These are phyloP conservation scores for Deuterostichococcus epilithicus DNA, from an alignment of 139 green algal genomes.

Conservation along the genomic window DNA sequence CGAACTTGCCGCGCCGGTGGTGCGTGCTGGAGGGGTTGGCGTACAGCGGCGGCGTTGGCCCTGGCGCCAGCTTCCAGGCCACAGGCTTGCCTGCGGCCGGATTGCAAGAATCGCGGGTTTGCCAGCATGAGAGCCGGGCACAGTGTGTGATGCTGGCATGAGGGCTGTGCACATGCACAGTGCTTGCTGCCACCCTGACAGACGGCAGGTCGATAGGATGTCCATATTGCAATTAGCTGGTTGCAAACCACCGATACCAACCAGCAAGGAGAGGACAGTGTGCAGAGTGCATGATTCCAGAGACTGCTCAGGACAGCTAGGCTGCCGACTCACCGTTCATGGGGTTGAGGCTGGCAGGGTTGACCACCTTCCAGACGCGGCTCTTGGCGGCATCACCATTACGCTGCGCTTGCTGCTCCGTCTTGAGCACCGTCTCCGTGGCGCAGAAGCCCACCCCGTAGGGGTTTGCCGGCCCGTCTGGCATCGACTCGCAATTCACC, in stretches of 20 bases:
- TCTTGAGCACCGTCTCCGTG: conserved; percentile 57
- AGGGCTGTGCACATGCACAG: too few species aligned
- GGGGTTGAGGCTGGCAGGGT: conserved; percentile 47
- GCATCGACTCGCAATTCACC: conserved; percentile 54
- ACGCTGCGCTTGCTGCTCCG: conserved; percentile 49
- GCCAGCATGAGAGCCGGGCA: background rate
- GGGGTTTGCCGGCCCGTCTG: conserved; percentile 66
- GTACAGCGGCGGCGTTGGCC: conserved; percentile 36
- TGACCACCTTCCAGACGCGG: conserved; percentile 68
- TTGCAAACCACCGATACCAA: too few species aligned
- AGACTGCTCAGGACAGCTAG: too few species aligned
- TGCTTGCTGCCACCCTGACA: too few species aligned
- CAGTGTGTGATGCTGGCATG: background rate
- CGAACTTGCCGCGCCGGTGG: conserved; percentile 58
- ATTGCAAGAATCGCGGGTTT: conserved; percentile 16
- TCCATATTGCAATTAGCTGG: conserved; percentile 2
- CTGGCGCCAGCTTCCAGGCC: conserved; percentile 69
- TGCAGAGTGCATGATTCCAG: background rate
- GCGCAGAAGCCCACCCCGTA: conserved; percentile 67
- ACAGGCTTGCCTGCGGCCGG: conserved; percentile 42
- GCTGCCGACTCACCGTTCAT: conserved; percentile 26
- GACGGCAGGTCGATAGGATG: too few species aligned
- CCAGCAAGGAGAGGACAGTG: background rate
- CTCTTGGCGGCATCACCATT: conserved; percentile 32
- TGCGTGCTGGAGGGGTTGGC: conserved; percentile 27